Conservation (phyloP, 2,329 filamentous ascomycete species). For the Neofusicoccum sp. region DNA sequence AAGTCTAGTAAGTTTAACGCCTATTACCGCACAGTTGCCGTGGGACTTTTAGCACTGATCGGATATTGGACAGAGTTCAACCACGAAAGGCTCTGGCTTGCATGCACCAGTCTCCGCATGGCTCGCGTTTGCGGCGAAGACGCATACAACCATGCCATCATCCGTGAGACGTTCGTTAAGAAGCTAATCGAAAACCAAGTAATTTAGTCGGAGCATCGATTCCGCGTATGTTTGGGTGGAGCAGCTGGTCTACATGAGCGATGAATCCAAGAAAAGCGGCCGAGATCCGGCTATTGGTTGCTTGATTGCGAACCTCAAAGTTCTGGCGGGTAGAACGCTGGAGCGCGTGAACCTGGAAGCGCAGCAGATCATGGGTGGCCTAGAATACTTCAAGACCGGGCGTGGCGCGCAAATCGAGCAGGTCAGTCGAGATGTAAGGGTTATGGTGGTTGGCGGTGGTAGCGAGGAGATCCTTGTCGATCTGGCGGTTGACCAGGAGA, state of each 20-base stretch:
- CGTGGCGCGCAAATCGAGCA: neutral
- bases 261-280: constrained; percentile 9
- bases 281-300: neutral
- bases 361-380: constrained; percentile 4
- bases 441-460: constrained; percentile 20
- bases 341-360: neutral
- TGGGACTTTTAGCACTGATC: neutral
- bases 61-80: constrained; percentile 28
- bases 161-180: constrained; percentile 34
- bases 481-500: constrained; percentile 30
- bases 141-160: constrained; percentile 30
- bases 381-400: neutral
- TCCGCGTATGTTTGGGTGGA: constrained; percentile 31
- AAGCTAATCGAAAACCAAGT: constrained; percentile 32
- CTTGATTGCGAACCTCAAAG: neutral
- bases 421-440: neutral
- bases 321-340: neutral
- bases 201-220: constrained; percentile 31
- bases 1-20: neutral
- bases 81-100: constrained; percentile 34
- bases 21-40: neutral
- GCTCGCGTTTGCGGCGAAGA: constrained; percentile 31
- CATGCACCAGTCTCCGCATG: constrained; percentile 30
- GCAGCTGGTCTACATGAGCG: constrained; percentile 29
- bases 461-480: constrained; percentile 32